These are phyloP conservation scores for Solanum sejunctum DNA, from an alignment of 257 asterid genomes.

Conservation along the genomic window DNA sequence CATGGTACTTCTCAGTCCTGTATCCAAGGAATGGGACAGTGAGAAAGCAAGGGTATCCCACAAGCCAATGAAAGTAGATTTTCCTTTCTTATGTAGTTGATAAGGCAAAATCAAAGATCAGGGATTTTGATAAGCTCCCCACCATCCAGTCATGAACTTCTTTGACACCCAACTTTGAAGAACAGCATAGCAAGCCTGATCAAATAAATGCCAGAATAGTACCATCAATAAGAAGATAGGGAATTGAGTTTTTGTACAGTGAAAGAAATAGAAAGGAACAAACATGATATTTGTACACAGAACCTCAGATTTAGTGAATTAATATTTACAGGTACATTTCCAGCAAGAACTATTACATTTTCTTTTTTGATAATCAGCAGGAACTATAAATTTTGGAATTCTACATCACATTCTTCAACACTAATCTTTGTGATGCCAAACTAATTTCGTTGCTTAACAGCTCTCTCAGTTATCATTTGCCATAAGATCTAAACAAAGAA, in stretches of 20 bases:
- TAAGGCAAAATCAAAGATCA: neutral
- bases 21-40: neutral
- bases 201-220: conserved; percentile 11
- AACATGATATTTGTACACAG: neutral
- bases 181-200: conserved; percentile 96
- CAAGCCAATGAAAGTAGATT: neutral
- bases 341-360: neutral
- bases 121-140: conserved; percentile 8
- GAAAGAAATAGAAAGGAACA: neutral
- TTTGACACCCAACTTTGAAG: conserved; percentile 96
- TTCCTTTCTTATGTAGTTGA: neutral
- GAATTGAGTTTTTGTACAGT: neutral
- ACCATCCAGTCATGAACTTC: conserved; percentile 99
- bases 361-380: neutral
- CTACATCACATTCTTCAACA: neutral
- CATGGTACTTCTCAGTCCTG: neutral
- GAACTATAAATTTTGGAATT: neutral
- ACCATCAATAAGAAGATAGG: neutral
- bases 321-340: neutral
- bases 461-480: neutral
- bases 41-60: neutral
- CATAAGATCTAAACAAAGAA: neutral
- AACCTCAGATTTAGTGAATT: neutral
- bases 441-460: neutral
- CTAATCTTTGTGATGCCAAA: neutral